Evolutionary conservation across 768 basidiomycete species (phyloP), one percentile per base, ranked within the genome.

Genomic region (Rhodotorula paludigena): DNA sequence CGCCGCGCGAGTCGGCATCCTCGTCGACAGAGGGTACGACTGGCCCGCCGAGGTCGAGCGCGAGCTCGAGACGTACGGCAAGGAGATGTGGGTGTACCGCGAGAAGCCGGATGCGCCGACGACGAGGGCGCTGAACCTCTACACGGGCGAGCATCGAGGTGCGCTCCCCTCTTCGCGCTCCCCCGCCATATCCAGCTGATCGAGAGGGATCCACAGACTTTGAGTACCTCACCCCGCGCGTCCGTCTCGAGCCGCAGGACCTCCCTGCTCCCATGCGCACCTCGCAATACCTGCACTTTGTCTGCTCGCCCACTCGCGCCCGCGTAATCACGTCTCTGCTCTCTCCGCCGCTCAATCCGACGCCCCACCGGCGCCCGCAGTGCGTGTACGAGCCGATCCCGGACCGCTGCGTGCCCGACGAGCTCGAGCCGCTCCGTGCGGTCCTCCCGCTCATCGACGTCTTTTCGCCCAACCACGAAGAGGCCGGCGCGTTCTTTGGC

Each of bases 391-490:
- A 93, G 78, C 92, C 92, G 3, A 88, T 92, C 69, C 90, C 90
- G 87, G 83, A 87, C 75, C 83, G 86, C 68, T 94, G 92, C 75
- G 77, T 87, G 36, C 90, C 91, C 41, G 86, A 84, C 69, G 88
- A 92, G 75, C 79, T 93, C 15, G 83, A 85, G n/a, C 80, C 87
- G 2, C 81, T 93, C 64, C 80, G 81, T 28, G 71, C 82, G 38
- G 81, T 87, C 35, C 77, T 93, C 42, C 81, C 83, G 23, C 79
- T 78, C 32, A 82, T 93, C 57, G 78, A 82, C 41, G 82, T 93
- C 38, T 79, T 94, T 36, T 91, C 89, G 86, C 91, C 91, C 5
- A 93, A 94, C 75, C 89, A 91, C 30, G 85, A 88, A 72, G 91
- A 94, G 77, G 90, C 89, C 35, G 76, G 76, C 16, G 76, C 80